Percentiles rank a stretch among this genome's conserved stretches.
Conservation (phyloP, 306 rosid species). For the Medicago ruthenica region DNA sequence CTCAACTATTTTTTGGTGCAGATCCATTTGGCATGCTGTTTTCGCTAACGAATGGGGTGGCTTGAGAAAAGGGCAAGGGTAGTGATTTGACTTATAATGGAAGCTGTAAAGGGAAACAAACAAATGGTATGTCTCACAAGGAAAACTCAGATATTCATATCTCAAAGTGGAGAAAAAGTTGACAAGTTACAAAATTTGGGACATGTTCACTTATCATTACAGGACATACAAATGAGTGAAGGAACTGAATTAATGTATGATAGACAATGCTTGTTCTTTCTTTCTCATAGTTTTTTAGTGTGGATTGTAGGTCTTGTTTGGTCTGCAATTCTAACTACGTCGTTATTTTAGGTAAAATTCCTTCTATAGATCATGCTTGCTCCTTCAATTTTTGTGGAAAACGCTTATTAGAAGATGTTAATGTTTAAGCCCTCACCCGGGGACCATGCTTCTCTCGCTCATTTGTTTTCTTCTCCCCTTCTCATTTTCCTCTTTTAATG, state of each 20-base stretch:
- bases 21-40: constrained; percentile 44
- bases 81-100: constrained; percentile 35
- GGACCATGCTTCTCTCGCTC: neutral
- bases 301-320: constrained; percentile 23
- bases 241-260: constrained; percentile 34
- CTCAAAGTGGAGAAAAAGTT: constrained; percentile 20
- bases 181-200: constrained; percentile 35
- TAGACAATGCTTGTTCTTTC: constrained; percentile 34
- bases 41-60: constrained; percentile 30
- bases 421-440: neutral
- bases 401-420: neutral
- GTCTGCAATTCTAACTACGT: constrained; percentile 25
- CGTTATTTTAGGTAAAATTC: constrained; percentile 15
- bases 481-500: neutral
- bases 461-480: neutral
- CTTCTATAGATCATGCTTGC: constrained; percentile 17
- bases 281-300: constrained; percentile 28
- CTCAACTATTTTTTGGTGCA: constrained; percentile 40
- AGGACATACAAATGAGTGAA: constrained; percentile 27
- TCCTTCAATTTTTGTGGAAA: neutral
- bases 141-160: constrained; percentile 33
- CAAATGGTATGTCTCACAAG: constrained; percentile 37
- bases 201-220: constrained; percentile 31
- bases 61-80: constrained; percentile 34
- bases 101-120: constrained; percentile 37